phyloP scores from a whole-genome alignment of 495 filamentous ascomycete species.

The Neurospora pannonica region DNA sequence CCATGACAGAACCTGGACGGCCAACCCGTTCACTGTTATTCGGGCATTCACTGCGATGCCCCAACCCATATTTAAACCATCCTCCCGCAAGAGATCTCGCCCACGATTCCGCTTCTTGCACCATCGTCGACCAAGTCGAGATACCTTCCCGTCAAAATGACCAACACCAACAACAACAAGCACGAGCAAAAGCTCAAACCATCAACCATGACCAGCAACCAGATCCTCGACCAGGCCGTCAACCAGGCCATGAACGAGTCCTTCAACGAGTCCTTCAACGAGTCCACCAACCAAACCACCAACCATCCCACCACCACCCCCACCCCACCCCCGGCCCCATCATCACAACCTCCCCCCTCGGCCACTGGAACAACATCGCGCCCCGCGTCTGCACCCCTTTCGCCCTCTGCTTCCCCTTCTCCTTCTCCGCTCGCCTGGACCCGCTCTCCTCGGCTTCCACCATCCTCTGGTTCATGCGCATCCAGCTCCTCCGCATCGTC shows the following conservation, averaged over 20 bases:
- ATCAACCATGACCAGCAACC: not conserved
- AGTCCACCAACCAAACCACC: not conserved
- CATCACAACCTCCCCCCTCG: not conserved
- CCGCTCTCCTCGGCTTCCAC: not conserved
- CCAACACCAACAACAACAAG: not conserved
- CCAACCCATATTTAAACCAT: not conserved
- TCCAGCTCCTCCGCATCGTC: constrained; percentile 16
- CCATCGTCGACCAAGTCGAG: not conserved
- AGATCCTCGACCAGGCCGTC: not conserved
- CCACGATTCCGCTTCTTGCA: not conserved
- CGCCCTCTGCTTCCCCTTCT: constrained; percentile 28
- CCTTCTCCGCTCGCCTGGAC: constrained; percentile 1
- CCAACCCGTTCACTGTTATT: not conserved
- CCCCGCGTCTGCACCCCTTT: constrained; percentile 25
- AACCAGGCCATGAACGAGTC: no score
- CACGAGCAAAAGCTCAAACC: not conserved
- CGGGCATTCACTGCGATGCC: not conserved
- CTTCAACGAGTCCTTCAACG: not conserved
- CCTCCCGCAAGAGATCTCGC: not conserved
- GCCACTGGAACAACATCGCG: constrained; percentile 21
- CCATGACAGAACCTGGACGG: not conserved
- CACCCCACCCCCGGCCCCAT: not conserved
- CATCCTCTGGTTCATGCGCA: constrained; percentile 16
- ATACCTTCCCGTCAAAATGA: not conserved
- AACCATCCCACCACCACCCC: not conserved